Evolutionary conservation across 495 filamentous ascomycete species (phyloP).

Genomic region (Saxophila tyrrhenica): DNA sequence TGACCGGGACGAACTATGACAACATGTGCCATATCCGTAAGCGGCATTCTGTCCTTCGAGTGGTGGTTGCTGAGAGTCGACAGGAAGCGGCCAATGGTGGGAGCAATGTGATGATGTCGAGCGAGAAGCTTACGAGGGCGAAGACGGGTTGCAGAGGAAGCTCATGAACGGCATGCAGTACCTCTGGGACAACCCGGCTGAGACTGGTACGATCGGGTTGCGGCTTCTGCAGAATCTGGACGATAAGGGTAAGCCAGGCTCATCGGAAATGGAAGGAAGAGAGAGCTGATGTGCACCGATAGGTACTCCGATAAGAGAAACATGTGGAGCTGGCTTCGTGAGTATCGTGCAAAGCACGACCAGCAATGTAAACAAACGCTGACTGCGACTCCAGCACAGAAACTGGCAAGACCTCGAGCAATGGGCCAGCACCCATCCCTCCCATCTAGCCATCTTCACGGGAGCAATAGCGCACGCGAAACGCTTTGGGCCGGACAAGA

Average conservation of each 20-base stretch:
- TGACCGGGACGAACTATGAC: conserved; percentile 5
- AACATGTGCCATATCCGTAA: conserved; percentile 11
- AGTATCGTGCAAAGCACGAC: background rate
- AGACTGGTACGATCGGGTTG: conserved; percentile 6
- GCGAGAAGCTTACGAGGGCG: conserved; percentile 2
- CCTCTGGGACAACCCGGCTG: conserved; percentile 5
- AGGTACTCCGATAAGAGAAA: conserved; percentile 2
- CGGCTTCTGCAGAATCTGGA: conserved; percentile 7
- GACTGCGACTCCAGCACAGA: background rate
- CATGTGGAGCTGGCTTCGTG: conserved; percentile 6
- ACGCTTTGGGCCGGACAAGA: conserved; percentile 5
- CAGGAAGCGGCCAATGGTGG: conserved; percentile 6
- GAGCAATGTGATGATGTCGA: background rate
- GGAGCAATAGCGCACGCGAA: conserved; percentile 5
- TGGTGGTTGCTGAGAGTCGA: background rate
- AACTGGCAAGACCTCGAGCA: conserved; percentile 8
- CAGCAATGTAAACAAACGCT: background rate
- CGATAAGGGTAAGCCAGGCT: background rate
- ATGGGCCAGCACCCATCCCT: conserved; percentile 5
- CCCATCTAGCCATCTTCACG: conserved; percentile 7
- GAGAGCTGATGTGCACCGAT: background rate
- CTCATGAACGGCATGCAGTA: conserved; percentile 6
- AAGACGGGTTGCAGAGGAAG: conserved; percentile 4
- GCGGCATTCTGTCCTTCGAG: background rate
- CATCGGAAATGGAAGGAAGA: background rate